These are phyloP conservation scores for Melocanna baccifera DNA, from an alignment of 176 grass and related monocot species.

Conservation along the genomic window DNA sequence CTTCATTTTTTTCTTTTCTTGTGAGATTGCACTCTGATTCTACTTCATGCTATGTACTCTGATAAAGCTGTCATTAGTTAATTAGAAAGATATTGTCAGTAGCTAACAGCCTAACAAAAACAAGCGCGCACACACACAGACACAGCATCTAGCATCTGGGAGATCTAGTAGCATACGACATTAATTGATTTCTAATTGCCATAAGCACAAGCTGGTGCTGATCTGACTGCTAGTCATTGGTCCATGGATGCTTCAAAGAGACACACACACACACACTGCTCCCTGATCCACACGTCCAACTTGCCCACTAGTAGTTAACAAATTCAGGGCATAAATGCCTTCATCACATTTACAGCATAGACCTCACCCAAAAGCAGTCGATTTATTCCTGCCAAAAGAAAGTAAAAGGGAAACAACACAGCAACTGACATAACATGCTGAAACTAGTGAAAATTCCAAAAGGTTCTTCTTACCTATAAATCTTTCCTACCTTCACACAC, in stretches of 20 bases:
- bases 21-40: not conserved
- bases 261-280: not conserved
- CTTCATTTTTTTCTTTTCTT: not conserved
- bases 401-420: not conserved
- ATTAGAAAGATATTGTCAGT: not conserved
- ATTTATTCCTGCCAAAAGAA: slow-evolving; percentile 21
- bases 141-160: not conserved
- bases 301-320: not conserved
- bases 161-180: not conserved
- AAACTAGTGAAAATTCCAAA: not conserved
- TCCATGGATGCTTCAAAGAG: not conserved
- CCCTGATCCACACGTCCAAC: not conserved
- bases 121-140: not conserved
- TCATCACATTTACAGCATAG: not conserved
- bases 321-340: slow-evolving; percentile 3
- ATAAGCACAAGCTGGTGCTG: not conserved
- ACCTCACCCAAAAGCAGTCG: not conserved
- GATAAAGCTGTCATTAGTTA: not conserved
- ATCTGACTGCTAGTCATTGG: not conserved
- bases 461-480: not conserved
- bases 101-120: slow-evolving; percentile 8
- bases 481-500: not conserved
- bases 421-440: not conserved
- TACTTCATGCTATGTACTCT: not conserved
- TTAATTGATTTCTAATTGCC: not conserved